Evolutionary conservation across 345 rosid species (phyloP).

Genomic region (Eucalyptus coolabah): DNA sequence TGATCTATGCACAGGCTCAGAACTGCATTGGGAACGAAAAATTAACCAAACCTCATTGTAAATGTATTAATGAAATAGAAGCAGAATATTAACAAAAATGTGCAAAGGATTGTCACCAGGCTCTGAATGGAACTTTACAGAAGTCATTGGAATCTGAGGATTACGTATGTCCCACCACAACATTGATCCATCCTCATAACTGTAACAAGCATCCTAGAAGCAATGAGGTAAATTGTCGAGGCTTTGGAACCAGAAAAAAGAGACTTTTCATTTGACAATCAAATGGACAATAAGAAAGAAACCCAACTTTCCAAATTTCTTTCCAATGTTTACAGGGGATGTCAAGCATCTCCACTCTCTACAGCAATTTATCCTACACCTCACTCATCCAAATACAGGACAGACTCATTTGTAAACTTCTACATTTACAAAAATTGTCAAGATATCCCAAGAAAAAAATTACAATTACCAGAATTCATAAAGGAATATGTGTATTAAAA

Average conservation of each 20-base stretch:
- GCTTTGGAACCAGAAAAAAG: neutral
- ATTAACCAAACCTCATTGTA: neutral
- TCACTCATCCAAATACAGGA: neutral
- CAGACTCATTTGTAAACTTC: neutral
- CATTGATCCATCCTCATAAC: constrained; percentile 87
- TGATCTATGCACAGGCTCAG: constrained; percentile 53
- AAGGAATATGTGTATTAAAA: neutral
- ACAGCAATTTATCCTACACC: neutral
- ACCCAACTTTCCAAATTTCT: neutral
- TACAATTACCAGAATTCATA: neutral
- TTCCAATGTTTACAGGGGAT: neutral
- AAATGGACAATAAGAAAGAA: neutral
- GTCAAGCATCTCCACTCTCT: neutral
- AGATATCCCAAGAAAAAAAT: neutral
- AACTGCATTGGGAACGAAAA: constrained; percentile 21
- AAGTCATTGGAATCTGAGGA: constrained; percentile 45
- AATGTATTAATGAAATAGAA: neutral
- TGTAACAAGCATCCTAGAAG: constrained; percentile 2
- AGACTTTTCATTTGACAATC: neutral
- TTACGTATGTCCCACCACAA: constrained; percentile 81
- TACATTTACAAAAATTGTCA: neutral
- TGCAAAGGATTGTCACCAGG: constrained; percentile 44
- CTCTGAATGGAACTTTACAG: constrained; percentile 75
- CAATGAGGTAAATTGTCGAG: neutral
- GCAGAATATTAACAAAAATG: neutral